Evolutionary conservation across 495 filamentous ascomycete genomes (phyloP), one percentile per base, ranked within the genome.

Genomic region (Lichina pygmaea): DNA sequence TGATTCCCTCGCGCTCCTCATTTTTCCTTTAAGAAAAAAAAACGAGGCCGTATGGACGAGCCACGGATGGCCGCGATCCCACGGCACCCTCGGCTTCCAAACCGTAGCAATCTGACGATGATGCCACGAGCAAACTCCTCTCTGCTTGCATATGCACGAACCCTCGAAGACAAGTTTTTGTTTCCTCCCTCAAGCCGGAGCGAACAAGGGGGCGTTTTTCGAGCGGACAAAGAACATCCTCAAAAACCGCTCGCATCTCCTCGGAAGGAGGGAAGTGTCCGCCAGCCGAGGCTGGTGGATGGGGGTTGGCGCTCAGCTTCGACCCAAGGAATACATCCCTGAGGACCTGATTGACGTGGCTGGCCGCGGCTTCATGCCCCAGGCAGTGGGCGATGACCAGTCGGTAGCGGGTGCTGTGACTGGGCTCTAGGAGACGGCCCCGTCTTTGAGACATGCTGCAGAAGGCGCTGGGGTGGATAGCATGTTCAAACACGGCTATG

Each of bases 141-240:
- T 77, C 72, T 61, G 70, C 81, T 60, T 72, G 78, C 72, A 57
- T 45, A 66, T 70, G 76, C 77, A 78, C 68, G 2, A 71, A 67
- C 74, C 75, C 71, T 78, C 75, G 57, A 59, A 68, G 79, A 85
- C 72, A 71, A 65, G 78, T 78, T 79, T 86, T 85, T 84, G 78
- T 67, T 80, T 85, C 77, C 77, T 75, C 77, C 71, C 70, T 49
- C 37, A 50, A 49, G 52, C 42, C 17, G 43, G 42, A 8, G 50
- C 43, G 47, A 48, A 48, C 54, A 57, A 71, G 69, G 70, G 73
- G 75, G 75, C 72, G 60, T 58, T 52, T 37, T 42, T 47, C 57
- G 65, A 70, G 66, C 78, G 78, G 62, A 72, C 77, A 82, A 84
- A 84, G 68, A 65, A 74, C 79, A 72, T 84, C 78, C 66, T 61